Evolutionary conservation across 163 green algal species (phyloP).

Genomic region (Chlamydomonas reinhardtii): DNA sequence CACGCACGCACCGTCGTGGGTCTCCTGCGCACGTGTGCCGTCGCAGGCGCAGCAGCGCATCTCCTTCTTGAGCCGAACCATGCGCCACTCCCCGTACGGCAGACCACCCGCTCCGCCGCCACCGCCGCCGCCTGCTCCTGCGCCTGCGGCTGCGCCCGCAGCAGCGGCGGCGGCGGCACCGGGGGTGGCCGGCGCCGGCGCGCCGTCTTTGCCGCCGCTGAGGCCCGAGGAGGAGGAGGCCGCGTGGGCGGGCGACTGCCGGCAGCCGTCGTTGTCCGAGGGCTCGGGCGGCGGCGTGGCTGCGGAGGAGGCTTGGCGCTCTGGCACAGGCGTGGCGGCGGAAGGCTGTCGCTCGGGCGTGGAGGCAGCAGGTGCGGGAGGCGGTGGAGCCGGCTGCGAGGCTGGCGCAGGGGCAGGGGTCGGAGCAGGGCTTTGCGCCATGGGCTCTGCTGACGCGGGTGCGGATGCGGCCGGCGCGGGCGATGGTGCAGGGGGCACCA

Average conservation of each 20-base stretch:
- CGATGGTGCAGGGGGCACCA: not conserved
- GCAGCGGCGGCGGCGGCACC: not conserved
- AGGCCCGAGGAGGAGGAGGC: not conserved
- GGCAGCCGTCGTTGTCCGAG: too few relatives aligned
- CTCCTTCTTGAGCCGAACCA: conserved; percentile 51
- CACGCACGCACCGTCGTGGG: conserved; percentile 40
- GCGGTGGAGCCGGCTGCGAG: not conserved
- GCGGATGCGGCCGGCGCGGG: not conserved
- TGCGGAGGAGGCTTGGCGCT: not conserved
- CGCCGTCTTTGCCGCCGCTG: not conserved
- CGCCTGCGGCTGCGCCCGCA: not conserved
- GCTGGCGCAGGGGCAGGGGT: not conserved
- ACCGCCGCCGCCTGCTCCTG: too few relatives aligned
- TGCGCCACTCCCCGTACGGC: conserved; percentile 44
- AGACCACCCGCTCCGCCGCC: conserved; percentile 1
- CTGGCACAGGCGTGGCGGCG: not conserved
- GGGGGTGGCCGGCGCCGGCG: not conserved
- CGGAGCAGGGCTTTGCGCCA: not conserved
- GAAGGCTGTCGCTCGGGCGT: not conserved
- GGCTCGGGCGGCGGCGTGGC: not conserved
- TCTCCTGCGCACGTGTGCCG: conserved; percentile 58
- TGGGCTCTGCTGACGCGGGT: not conserved
- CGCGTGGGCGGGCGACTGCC: too few relatives aligned
- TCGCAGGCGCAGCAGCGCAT: conserved; percentile 45
- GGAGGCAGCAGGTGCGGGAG: too few relatives aligned